Evolutionary conservation across 192 early-diverging fungal genomes (phyloP).

Genomic region (Gonapodya sp.): DNA sequence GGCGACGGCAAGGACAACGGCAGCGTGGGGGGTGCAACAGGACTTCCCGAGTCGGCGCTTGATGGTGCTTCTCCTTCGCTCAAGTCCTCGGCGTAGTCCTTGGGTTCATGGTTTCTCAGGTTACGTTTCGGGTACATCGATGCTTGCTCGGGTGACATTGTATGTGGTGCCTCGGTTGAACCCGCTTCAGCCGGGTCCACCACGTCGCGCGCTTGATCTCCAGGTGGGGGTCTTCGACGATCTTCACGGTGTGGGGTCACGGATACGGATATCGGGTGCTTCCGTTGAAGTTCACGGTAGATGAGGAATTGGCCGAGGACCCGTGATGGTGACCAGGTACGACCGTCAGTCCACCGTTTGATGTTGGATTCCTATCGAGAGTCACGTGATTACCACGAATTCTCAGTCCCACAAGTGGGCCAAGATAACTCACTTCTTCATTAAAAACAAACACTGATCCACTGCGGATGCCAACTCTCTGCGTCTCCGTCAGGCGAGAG

Average conservation of each 20-base stretch:
- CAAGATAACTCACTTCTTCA: constrained; percentile 27
- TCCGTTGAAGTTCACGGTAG: constrained; percentile 61
- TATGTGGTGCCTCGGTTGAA: background rate
- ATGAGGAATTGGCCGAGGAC: constrained; percentile 72
- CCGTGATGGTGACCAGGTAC: constrained; percentile 72
- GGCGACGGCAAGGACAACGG: background rate
- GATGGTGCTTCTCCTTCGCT: background rate
- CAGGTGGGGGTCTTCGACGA: background rate
- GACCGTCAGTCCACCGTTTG: constrained; percentile 81
- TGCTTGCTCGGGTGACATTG: no score
- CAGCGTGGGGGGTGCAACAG: background rate
- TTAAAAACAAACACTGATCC: constrained; percentile 82
- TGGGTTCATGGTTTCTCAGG: background rate
- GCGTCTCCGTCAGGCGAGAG: constrained; percentile 61
- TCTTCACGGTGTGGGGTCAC: constrained; percentile 20
- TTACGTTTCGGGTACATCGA: background rate
- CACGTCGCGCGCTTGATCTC: constrained; percentile 3
- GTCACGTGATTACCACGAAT: background rate
- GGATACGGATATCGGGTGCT: constrained; percentile 32
- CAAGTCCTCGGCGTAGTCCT: background rate
- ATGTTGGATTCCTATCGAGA: constrained; percentile 54
- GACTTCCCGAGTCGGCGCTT: background rate
- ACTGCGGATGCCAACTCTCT: constrained; percentile 57
- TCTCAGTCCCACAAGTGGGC: background rate
- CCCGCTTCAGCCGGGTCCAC: constrained; percentile 23